Evolutionary conservation across 169 alveolate species (phyloP).

Genomic region (Eimeria sp.): DNA sequence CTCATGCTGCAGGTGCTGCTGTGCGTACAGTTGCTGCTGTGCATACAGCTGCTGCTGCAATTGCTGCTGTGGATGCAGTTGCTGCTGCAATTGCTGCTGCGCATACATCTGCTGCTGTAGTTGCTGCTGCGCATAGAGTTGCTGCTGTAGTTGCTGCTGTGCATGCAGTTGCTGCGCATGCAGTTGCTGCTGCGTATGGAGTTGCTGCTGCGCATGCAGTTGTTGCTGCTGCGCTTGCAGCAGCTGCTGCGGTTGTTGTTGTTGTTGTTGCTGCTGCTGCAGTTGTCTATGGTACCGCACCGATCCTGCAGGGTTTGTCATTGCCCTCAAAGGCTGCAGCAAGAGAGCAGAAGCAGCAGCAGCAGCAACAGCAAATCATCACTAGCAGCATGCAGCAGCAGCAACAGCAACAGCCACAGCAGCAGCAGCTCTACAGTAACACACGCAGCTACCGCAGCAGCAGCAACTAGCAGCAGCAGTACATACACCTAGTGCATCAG

Average conservation of each 20-base stretch:
- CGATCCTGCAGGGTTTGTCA: not conserved
- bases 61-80: not conserved
- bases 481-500: not conserved
- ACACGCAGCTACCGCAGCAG: not conserved
- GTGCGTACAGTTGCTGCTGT: no score
- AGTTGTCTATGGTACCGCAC: not conserved
- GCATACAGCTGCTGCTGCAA: not conserved
- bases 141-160: no score
- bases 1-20: no score
- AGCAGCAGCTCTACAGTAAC: not conserved
- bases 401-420: not conserved
- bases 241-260: no score
- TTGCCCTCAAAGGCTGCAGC: not conserved
- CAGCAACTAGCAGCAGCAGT: conserved; percentile 8
- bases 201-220: no score
- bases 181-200: no score
- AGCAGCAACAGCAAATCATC: no score
- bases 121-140: no score
- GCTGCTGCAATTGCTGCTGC: not conserved
- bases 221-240: no score
- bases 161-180: no score
- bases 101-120: not conserved
- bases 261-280: not conserved
- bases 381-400: no score
- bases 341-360: no score